phyloP scores from a whole-genome alignment of 2,329 filamentous ascomycete genomes.

The Talaromyces sp. region DNA sequence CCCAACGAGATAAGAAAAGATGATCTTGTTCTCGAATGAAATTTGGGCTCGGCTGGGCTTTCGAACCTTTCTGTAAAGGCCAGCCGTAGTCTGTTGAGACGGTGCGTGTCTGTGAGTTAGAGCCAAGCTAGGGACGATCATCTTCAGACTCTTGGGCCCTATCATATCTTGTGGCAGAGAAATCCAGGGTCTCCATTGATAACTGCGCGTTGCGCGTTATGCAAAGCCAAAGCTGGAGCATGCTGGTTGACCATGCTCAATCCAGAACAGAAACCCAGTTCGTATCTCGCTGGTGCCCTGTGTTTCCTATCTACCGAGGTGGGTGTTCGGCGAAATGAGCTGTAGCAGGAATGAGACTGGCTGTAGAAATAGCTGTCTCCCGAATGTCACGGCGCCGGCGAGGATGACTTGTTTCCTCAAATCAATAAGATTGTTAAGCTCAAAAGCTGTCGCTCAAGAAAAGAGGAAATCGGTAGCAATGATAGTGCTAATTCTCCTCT shows the following conservation, averaged over 20 bases:
- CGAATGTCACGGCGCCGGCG: not conserved
- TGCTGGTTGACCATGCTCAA: not conserved
- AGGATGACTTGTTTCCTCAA: not conserved
- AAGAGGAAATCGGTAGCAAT: not conserved
- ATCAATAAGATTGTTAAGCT: not conserved
- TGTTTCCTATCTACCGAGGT: not conserved
- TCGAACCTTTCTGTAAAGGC: not conserved
- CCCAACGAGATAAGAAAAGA: not conserved
- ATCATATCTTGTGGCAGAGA: not conserved
- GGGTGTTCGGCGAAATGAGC: not conserved
- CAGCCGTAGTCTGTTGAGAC: not conserved
- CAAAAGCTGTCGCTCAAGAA: not conserved
- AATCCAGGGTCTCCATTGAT: not conserved
- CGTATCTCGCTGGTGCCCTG: not conserved
- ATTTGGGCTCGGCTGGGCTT: not conserved
- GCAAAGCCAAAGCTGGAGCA: not conserved
- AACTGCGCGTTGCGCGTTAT: not conserved
- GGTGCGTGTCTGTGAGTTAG: not conserved
- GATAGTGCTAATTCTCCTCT: constrained; percentile 57
- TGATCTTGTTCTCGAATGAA: not conserved
- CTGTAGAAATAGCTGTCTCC: not conserved
- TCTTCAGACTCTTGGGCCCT: not conserved
- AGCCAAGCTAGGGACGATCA: not conserved
- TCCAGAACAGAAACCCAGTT: not conserved
- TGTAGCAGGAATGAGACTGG: not conserved